Conservation (phyloP, 495 filamentous ascomycete genomes). For the Penicillium subrubescens region DNA sequence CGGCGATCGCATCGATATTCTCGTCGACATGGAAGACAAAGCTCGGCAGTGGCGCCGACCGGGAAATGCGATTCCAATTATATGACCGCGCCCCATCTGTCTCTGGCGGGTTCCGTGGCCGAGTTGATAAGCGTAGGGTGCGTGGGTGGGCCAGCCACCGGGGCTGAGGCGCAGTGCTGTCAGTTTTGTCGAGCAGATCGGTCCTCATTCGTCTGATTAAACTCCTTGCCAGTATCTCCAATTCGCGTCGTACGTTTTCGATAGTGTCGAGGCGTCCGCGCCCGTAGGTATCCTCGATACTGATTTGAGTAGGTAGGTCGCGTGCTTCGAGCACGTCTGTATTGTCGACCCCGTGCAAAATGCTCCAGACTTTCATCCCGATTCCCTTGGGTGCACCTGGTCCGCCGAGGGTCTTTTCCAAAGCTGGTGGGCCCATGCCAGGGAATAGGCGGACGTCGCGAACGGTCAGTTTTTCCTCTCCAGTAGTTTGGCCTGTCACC, state of each 20-base stretch:
- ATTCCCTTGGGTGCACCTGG: constrained; percentile 70
- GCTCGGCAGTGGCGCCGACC: constrained; percentile 64
- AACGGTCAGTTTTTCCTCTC: constrained; percentile 62
- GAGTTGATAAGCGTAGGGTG: constrained; percentile 77
- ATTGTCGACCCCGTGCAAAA: constrained; percentile 71
- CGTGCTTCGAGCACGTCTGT: constrained; percentile 69
- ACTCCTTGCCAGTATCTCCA: constrained; percentile 64
- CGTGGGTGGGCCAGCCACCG: constrained; percentile 69
- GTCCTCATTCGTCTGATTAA: constrained; percentile 76
- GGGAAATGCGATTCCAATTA: constrained; percentile 65
- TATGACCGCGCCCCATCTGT: constrained; percentile 52
- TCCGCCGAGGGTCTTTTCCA: constrained; percentile 67
- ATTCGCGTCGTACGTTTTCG: constrained; percentile 62
- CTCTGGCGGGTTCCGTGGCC: constrained; percentile 59
- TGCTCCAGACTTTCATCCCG: constrained; percentile 68
- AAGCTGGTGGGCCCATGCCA: constrained; percentile 57
- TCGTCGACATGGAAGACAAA: constrained; percentile 69
- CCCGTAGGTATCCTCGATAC: constrained; percentile 88
- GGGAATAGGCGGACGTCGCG: constrained; percentile 62
- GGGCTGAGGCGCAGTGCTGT: constrained; percentile 30
- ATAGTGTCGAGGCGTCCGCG: constrained; percentile 63
- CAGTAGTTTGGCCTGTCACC: constrained; percentile 51
- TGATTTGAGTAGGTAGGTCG: constrained; percentile 82
- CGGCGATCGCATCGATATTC: constrained; percentile 57
- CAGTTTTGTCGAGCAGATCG: constrained; percentile 65